Conservation (phyloP, 441 rosid species). For the Croton setiger region DNA sequence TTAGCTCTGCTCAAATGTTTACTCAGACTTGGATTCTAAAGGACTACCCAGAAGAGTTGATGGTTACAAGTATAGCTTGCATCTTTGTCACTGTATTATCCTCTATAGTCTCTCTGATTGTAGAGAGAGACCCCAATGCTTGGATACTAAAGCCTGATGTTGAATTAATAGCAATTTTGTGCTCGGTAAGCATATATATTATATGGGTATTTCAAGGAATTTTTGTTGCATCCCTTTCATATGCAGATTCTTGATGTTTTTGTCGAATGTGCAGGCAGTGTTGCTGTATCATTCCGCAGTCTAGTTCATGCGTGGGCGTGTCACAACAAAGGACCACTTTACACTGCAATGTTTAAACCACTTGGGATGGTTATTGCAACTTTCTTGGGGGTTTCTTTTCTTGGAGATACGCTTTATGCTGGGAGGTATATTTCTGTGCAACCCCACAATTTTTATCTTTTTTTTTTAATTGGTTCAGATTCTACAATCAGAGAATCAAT, state of each 20-base stretch:
- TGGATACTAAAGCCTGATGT: slow-evolving; percentile 33
- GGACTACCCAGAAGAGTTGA: slow-evolving; percentile 34
- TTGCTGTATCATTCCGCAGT: slow-evolving; percentile 28
- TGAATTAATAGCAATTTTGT: slow-evolving; percentile 28
- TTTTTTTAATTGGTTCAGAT: background rate
- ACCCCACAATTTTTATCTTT: too few species aligned
- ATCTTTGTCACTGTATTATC: slow-evolving; percentile 23
- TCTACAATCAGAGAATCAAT: background rate
- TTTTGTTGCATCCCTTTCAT: background rate
- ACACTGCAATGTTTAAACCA: slow-evolving; percentile 49
- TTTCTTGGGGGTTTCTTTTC: slow-evolving; percentile 36
- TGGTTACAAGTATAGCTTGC: slow-evolving; percentile 23
- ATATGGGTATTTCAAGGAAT: background rate
- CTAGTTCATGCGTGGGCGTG: slow-evolving; percentile 44
- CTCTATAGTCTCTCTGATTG: slow-evolving; percentile 20
- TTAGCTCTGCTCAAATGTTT: background rate
- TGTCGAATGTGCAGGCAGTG: slow-evolving; percentile 24
- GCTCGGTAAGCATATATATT: slow-evolving; percentile 24
- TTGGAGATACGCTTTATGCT: slow-evolving; percentile 46
- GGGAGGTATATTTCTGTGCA: slow-evolving; percentile 38
- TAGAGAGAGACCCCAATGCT: slow-evolving; percentile 26
- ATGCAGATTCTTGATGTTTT: background rate
- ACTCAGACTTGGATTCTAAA: slow-evolving; percentile 33
- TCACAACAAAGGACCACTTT: slow-evolving; percentile 46
- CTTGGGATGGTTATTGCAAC: slow-evolving; percentile 45